These are phyloP conservation scores for Agaricales sp. DNA, from an alignment of 1,284 basidiomycete genomes.

Conservation along the genomic window DNA sequence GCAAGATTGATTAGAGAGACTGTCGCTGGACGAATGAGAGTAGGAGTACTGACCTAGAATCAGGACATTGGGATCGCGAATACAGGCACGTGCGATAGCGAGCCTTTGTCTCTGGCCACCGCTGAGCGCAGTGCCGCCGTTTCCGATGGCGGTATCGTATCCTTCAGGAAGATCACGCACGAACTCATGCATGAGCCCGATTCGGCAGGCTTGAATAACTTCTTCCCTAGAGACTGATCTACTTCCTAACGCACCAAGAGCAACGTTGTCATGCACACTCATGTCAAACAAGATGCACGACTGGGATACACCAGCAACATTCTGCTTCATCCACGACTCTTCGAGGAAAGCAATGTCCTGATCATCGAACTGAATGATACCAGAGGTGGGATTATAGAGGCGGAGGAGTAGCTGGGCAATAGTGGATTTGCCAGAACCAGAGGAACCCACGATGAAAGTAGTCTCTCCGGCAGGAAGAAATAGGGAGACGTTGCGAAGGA, in stretches of 20 bases:
- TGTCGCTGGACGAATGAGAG: constrained; percentile 3
- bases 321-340: constrained; percentile 55
- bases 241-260: constrained; percentile 55
- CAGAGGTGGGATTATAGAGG: constrained; percentile 59
- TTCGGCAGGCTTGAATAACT: constrained; percentile 76
- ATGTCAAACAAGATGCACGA: constrained; percentile 74
- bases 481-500: constrained; percentile 40
- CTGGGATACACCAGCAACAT: constrained; percentile 77
- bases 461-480: constrained; percentile 65
- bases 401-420: constrained; percentile 71
- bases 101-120: constrained; percentile 93
- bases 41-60: constrained; percentile 66
- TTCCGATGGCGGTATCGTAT: constrained; percentile 79
- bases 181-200: constrained; percentile 85
- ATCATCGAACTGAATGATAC: constrained; percentile 73
- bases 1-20: constrained; percentile 5
- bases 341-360: constrained; percentile 73
- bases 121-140: constrained; percentile 68
- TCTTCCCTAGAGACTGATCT: constrained; percentile 53
- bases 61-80: constrained; percentile 84
- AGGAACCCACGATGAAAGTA: constrained; percentile 61
- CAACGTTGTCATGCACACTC: constrained; percentile 84
- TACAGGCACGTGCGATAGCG: constrained; percentile 80
- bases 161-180: constrained; percentile 75
- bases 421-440: constrained; percentile 46